Evolutionary conservation across 768 basidiomycete species (phyloP).

Genomic region (Erythrobasidium yunnanense): DNA sequence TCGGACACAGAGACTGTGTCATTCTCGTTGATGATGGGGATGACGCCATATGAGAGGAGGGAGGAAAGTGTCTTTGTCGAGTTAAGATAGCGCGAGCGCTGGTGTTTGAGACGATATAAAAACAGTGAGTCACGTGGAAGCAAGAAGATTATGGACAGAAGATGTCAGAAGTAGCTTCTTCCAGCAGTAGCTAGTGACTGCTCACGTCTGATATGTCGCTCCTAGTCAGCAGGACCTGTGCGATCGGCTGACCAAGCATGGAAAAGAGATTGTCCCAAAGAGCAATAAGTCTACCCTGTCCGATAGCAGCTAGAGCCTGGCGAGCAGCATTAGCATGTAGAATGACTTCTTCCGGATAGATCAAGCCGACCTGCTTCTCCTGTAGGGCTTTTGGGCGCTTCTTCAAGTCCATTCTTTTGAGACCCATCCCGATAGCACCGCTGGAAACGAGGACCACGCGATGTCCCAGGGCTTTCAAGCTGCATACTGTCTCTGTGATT

Average conservation of each 20-base stretch:
- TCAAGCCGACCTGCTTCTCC: constrained; percentile 67
- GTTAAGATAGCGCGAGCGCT: constrained; percentile 92
- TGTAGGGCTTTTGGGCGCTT: constrained; percentile 70
- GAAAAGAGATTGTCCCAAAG: constrained; percentile 95
- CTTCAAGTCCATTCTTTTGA: constrained; percentile 77
- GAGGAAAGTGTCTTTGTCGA: constrained; percentile 92
- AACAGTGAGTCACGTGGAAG: no score
- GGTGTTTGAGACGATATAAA: constrained; percentile 19
- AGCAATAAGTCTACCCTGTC: constrained; percentile 89
- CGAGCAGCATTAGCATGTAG: background rate
- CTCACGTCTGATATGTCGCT: constrained; percentile 92
- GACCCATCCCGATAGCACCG: constrained; percentile 91
- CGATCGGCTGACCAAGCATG: constrained; percentile 86
- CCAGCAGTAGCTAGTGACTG: constrained; percentile 29
- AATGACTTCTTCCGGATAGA: background rate
- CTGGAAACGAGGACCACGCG: constrained; percentile 91
- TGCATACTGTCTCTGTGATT: constrained; percentile 77
- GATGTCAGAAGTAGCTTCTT: background rate
- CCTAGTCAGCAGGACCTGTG: constrained; percentile 83
- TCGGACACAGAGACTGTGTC: constrained; percentile 97
- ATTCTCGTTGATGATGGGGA: constrained; percentile 98
- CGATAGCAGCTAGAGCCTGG: constrained; percentile 89
- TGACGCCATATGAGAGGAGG: constrained; percentile 79
- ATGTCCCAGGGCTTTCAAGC: constrained; percentile 68
- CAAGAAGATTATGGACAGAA: background rate